Conservation (phyloP, 306 rosid species). For the Urtica urens region DNA sequence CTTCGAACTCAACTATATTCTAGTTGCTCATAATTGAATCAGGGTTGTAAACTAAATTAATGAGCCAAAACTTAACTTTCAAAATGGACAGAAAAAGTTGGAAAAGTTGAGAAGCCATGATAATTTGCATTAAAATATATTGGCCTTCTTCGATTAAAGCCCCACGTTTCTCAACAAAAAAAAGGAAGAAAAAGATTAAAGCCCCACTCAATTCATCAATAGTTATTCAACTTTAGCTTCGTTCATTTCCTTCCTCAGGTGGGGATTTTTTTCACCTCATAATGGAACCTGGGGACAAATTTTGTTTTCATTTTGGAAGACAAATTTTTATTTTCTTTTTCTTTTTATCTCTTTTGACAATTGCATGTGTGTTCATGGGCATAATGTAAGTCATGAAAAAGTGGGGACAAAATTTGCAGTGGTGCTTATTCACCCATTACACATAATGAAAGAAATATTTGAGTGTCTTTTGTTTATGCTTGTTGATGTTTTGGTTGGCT, state of each 20-base stretch:
- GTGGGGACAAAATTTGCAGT: conserved; percentile 2
- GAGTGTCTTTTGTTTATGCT: background rate
- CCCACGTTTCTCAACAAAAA: no score
- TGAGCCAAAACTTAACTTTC: no score
- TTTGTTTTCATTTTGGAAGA: conserved; percentile 3
- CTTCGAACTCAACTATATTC: no score
- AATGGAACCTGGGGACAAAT: conserved; percentile 12
- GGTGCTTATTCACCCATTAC: background rate
- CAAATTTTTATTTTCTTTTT: background rate
- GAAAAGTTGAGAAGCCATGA: conserved; percentile 10
- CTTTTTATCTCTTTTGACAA: background rate
- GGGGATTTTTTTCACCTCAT: background rate
- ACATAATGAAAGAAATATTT: background rate
- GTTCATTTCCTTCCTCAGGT: conserved; percentile 11
- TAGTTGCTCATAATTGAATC: no score
- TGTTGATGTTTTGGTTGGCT: background rate
- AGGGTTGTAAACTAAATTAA: no score
- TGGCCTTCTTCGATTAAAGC: no score
- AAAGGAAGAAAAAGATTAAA: background rate
- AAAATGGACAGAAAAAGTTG: background rate
- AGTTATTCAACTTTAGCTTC: conserved; percentile 9
- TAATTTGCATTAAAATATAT: no score
- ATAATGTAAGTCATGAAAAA: background rate
- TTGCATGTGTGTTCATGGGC: background rate
- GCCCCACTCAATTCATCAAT: conserved; percentile 4